phyloP scores from a whole-genome alignment of 2,329 filamentous ascomycete species.

The Ophiognomonia clavigignenti-juglandacearum region DNA sequence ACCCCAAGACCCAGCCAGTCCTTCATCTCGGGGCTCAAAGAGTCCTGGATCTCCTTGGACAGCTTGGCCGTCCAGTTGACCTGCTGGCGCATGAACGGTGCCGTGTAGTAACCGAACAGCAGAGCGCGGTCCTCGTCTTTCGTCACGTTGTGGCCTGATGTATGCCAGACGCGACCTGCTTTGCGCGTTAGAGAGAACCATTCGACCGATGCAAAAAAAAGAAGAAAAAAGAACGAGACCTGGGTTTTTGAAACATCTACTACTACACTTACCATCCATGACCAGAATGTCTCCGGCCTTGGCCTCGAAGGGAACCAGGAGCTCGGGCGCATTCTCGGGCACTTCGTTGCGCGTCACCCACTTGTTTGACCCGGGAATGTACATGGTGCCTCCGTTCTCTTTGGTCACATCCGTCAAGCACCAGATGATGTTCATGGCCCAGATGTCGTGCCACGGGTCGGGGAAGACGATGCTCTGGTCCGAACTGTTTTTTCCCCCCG shows the following conservation, averaged over 20 bases:
- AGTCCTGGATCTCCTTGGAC: conserved; percentile 23
- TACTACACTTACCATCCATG: too few species aligned
- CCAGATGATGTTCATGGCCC: conserved; percentile 25
- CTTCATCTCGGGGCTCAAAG: conserved; percentile 21
- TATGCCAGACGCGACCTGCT: conserved; percentile 30
- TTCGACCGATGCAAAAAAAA: too few species aligned
- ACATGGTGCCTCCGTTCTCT: conserved; percentile 25
- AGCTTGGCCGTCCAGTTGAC: conserved; percentile 28
- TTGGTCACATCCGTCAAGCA: conserved; percentile 25
- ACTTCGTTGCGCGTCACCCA: conserved; percentile 14
- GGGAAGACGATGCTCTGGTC: conserved; percentile 28
- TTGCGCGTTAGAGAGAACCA: too few species aligned
- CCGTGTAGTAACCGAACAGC: conserved; percentile 29
- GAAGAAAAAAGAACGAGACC: too few species aligned
- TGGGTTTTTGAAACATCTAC: too few species aligned
- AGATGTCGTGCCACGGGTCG: conserved; percentile 25
- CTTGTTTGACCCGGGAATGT: conserved; percentile 19
- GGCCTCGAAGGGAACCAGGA: conserved; percentile 26
- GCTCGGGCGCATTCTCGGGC: conserved; percentile 21
- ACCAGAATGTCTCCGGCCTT: conserved; percentile 27
- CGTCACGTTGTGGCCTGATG: conserved; percentile 26
- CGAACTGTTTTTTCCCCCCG: too few species aligned
- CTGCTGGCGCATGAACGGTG: conserved; percentile 24
- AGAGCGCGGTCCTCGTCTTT: conserved; percentile 26
- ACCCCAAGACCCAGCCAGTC: conserved; percentile 23